These are phyloP conservation scores for Hansenula sp. DNA, from an alignment of 1,139 yeast genomes.

Conservation along the genomic window DNA sequence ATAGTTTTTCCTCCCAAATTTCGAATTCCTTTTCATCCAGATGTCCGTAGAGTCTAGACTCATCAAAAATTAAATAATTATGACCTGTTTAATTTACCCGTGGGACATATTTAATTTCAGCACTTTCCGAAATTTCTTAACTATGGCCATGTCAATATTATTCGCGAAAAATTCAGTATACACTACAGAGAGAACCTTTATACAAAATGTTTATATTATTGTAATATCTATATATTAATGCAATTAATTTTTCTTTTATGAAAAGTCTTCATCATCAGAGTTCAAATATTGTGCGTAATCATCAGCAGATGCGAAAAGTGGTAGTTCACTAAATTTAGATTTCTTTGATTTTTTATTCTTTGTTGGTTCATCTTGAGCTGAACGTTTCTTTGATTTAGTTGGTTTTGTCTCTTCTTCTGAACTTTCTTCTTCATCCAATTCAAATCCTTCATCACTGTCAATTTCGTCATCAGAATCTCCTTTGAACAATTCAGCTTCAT, in stretches of 20 bases:
- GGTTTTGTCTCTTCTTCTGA: constrained; percentile 9
- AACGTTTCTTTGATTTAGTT: constrained; percentile 20
- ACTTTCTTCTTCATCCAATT: constrained; percentile 15
- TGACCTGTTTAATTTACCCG: too few species aligned
- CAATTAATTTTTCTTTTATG: not conserved
- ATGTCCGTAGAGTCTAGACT: too few species aligned
- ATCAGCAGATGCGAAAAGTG: constrained; percentile 86
- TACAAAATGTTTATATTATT: too few species aligned
- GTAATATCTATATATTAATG: not conserved
- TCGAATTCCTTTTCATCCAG: too few species aligned
- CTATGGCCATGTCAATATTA: too few species aligned
- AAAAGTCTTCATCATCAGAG: constrained; percentile 49
- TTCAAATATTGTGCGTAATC: constrained; percentile 77
- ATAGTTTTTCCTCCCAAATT: too few species aligned
- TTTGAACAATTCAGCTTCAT: constrained; percentile 24
- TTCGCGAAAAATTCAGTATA: too few species aligned
- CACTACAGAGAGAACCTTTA: too few species aligned
- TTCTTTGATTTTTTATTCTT: constrained; percentile 44
- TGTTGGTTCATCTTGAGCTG: constrained; percentile 16
- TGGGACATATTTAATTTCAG: too few species aligned
- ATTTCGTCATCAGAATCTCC: constrained; percentile 27
- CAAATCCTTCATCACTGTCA: constrained; percentile 21
- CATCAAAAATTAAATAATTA: too few species aligned
- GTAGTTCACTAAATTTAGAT: constrained; percentile 62
- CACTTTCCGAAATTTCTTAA: too few species aligned